Evolutionary conservation across 371 early-diverging fungal genomes (phyloP), one percentile per base, ranked within the genome.

Genomic region (Mortierella sp.): DNA sequence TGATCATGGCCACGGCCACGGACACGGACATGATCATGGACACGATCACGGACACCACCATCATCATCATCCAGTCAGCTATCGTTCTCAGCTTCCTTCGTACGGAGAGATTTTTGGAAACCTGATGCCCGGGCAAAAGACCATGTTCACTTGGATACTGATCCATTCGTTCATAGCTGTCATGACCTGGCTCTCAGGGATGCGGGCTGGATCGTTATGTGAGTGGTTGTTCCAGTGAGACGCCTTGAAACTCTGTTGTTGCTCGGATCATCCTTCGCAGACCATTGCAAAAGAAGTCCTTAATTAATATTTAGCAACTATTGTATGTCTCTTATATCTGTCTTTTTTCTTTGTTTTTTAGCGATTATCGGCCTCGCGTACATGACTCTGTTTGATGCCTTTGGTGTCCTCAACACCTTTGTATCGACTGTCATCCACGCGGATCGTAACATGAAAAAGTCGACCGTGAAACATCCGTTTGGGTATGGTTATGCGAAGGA

Each of bases 301-400:
- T n/a, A n/a, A n/a, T n/a, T n/a, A n/a, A n/a, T n/a, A n/a, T n/a
- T n/a, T n/a, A n/a, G n/a, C n/a, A 12, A 12, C 26, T 42, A 9
- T 30, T 50, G 32, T n/a, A n/a, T n/a, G 32, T 46, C 37, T 41
- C n/a, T n/a, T 24, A 17, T 24, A 27, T 26, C 23, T 6, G 14
- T 2, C 15, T 43, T 46, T 21, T 26, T 54, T 41, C 4, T 23
- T 26, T 21, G 31, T 52, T 21, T 55, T n/a, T 21, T 69, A 85
- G 88, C 87, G 4, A 62, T 87, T 15, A 78, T 83, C 30, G 88
- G 86, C 8, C 81, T 84, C 37, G 72, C 83, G 3, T 89, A 88
- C 56, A 59, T 89, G 30, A 80, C 85, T 37, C 71, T 88, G 46
- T 89, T 88, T 79, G 90, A 89, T 67, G 87, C 90, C 3, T 78